phyloP scores from a whole-genome alignment of 805 yeast species.

The Millerago galiae region DNA sequence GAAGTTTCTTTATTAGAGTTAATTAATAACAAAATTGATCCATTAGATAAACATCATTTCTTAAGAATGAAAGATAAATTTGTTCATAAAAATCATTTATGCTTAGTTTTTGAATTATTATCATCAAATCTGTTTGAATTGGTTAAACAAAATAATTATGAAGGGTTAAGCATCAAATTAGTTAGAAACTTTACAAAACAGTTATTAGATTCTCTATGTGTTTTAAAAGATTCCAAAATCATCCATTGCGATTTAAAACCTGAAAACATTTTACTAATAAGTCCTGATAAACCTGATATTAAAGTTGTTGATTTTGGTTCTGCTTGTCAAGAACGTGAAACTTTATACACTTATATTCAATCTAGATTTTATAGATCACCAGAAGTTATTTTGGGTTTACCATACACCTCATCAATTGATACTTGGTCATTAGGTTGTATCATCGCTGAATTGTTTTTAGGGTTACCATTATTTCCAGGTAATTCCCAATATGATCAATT shows the following conservation, averaged over 20 bases:
- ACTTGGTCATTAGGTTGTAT: conserved; percentile 98
- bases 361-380: conserved; percentile 93
- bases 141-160: conserved; percentile 87
- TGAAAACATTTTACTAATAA: conserved; percentile 78
- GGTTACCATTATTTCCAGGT: conserved; percentile 93
- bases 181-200: conserved; percentile 77
- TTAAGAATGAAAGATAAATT: conserved; percentile 80
- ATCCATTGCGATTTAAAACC: conserved; percentile 98
- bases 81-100: conserved; percentile 86
- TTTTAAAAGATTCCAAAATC: conserved; percentile 73
- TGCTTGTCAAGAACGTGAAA: conserved; percentile 88
- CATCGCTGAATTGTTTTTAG: conserved; percentile 82
- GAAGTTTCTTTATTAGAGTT: conserved; percentile 85
- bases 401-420: conserved; percentile 88
- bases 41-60: conserved; percentile 67
- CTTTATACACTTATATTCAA: conserved; percentile 86
- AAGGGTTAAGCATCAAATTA: conserved; percentile 75
- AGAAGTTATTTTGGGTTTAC: conserved; percentile 86
- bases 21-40: conserved; percentile 64
- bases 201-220: conserved; percentile 70
- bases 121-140: conserved; percentile 87
- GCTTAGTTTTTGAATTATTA: conserved; percentile 85
- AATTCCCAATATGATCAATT: conserved; percentile 90
- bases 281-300: conserved; percentile 61
- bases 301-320: conserved; percentile 95